A percentile compares a stretch with the other conserved stretches of the same genome.
Conservation (phyloP, 306 rosid species). For the Luffa aegyptiaca region DNA sequence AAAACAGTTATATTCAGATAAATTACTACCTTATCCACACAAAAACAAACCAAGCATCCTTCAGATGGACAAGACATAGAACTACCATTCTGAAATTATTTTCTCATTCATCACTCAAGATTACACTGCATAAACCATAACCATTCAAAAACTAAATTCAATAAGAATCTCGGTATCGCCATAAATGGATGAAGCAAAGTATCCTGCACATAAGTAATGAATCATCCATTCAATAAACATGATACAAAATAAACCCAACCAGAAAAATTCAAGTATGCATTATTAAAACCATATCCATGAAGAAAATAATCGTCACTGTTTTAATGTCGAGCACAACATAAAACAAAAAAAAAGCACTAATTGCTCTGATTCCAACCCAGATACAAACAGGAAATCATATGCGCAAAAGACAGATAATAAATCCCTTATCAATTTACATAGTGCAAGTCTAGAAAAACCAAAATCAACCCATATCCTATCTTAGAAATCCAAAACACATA, state of each 20-base stretch:
- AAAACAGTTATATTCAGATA: constrained; percentile 10
- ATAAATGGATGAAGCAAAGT: not conserved
- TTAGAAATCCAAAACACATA: not conserved
- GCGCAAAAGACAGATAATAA: not conserved
- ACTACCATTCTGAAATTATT: not conserved
- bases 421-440: not conserved
- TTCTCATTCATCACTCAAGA: constrained; percentile 1
- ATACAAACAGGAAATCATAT: not conserved
- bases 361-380: not conserved
- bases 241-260: not conserved
- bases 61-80: not conserved
- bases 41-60: not conserved
- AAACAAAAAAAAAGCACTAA: not conserved
- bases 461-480: not conserved
- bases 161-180: not conserved
- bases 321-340: not conserved
- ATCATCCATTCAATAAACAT: not conserved
- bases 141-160: not conserved
- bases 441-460: not conserved
- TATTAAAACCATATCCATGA: not conserved
- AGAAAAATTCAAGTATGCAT: not conserved
- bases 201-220: not conserved
- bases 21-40: constrained; percentile 4
- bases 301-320: not conserved
- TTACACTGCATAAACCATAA: not conserved